Percentiles rank a stretch among this genome's conserved stretches.
phyloP scores from a whole-genome alignment of 768 basidiomycete genomes.

The Gloeophyllum trabeum region DNA sequence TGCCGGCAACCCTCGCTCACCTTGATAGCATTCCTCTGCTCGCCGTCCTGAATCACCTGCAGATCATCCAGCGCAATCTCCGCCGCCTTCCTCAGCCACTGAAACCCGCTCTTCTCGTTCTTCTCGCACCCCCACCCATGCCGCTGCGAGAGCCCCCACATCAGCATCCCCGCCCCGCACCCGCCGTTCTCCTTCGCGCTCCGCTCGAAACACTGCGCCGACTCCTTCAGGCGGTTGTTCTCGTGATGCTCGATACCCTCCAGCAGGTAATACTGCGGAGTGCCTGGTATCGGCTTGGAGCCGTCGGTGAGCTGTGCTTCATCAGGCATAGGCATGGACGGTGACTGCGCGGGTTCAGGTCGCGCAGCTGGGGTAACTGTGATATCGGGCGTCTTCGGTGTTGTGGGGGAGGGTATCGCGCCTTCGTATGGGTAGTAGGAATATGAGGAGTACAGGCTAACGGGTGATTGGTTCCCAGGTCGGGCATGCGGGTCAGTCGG shows the following conservation, averaged over 20 bases:
- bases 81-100: slow-evolving; percentile 75
- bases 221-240: slow-evolving; percentile 55
- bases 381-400: background rate
- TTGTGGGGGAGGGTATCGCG: slow-evolving; percentile 2
- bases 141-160: slow-evolving; percentile 80
- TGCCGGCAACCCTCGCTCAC: slow-evolving; percentile 18
- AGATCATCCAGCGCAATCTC: slow-evolving; percentile 71
- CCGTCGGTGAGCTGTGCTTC: slow-evolving; percentile 1
- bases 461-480: slow-evolving; percentile 1
- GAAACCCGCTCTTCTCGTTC: slow-evolving; percentile 71
- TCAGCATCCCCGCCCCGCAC: slow-evolving; percentile 83
- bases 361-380: background rate
- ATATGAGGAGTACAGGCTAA: slow-evolving; percentile 18
- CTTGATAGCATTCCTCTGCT: slow-evolving; percentile 43
- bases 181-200: slow-evolving; percentile 67
- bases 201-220: slow-evolving; percentile 65
- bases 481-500: background rate
- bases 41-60: slow-evolving; percentile 45
- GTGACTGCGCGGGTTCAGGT: slow-evolving; percentile 1
- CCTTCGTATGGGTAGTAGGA: slow-evolving; percentile 18
- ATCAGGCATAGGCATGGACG: slow-evolving; percentile 1
- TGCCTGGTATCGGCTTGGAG: slow-evolving; percentile 13
- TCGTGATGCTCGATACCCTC: slow-evolving; percentile 74
- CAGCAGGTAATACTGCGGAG: slow-evolving; percentile 60
- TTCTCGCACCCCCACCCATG: slow-evolving; percentile 84